A percentile compares a stretch with the other conserved stretches of the same genome.
phyloP scores from a whole-genome alignment of 805 yeast genomes.

The Millerago galiae region DNA sequence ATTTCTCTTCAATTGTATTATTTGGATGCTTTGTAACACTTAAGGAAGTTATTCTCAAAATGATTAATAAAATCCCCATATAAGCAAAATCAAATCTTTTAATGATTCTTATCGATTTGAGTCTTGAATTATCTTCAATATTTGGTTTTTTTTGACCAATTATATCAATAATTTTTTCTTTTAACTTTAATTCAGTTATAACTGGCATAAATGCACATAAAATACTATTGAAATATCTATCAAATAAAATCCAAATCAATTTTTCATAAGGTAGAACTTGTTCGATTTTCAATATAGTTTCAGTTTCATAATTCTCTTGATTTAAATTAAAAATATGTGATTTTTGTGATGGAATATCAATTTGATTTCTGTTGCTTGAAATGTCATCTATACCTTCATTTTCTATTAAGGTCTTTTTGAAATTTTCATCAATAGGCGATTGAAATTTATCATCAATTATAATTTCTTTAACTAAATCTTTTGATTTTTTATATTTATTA shows the following conservation, averaged over 20 bases:
- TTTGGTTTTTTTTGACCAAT: constrained; percentile 8
- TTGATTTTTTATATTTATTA: constrained; percentile 3
- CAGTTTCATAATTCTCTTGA: constrained; percentile 13
- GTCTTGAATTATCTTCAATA: constrained; percentile 3
- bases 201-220: constrained; percentile 22
- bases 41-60: constrained; percentile 18
- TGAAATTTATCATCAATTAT: constrained; percentile 13
- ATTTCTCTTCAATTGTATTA: constrained; percentile 23
- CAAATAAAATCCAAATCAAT: constrained; percentile 19
- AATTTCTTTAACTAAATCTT: constrained; percentile 17
- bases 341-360: constrained; percentile 3
- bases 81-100: constrained; percentile 24
- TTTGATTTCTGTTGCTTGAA: neutral
- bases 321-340: constrained; percentile 11
- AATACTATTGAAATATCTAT: constrained; percentile 15
- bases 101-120: constrained; percentile 8
- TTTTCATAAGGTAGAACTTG: constrained; percentile 19
- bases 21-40: constrained; percentile 14
- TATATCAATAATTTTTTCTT: constrained; percentile 12
- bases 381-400: constrained; percentile 34
- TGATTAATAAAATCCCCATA: constrained; percentile 17
- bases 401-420: constrained; percentile 28
- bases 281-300: constrained; percentile 16
- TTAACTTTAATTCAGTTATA: constrained; percentile 17
- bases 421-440: constrained; percentile 21